Conservation (phyloP, 805 yeast genomes). For the Kregervanrija fluxuum region DNA sequence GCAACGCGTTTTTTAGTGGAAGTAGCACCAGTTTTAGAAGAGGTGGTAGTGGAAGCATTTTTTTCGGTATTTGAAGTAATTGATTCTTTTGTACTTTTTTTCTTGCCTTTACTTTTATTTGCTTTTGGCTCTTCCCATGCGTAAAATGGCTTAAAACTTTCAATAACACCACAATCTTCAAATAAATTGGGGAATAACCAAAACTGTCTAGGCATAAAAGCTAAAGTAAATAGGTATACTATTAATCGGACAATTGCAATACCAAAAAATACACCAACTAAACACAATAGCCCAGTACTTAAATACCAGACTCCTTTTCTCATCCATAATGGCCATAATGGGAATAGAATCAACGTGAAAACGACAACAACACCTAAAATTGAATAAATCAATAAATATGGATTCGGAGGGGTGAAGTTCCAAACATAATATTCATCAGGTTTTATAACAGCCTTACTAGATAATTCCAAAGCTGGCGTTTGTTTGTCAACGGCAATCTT, state of each 20-base stretch:
- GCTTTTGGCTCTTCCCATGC: conserved; percentile 52
- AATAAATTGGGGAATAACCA: conserved; percentile 96
- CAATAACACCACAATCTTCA: conserved; percentile 91
- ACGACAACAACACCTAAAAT: conserved; percentile 59
- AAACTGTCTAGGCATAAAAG: conserved; percentile 62
- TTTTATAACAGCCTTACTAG: conserved; percentile 49
- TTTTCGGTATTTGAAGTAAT: neutral
- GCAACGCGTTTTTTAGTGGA: conserved; percentile 17
- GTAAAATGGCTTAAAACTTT: conserved; percentile 85
- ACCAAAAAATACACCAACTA: conserved; percentile 68
- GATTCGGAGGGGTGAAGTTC: conserved; percentile 70
- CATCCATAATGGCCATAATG: conserved; percentile 91
- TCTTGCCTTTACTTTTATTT: conserved; percentile 14
- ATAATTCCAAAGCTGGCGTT: conserved; percentile 49
- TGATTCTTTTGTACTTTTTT: neutral
- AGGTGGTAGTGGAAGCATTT: neutral
- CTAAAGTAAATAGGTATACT: conserved; percentile 52
- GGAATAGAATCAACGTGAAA: conserved; percentile 68
- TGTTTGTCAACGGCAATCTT: conserved; percentile 57
- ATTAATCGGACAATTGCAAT: conserved; percentile 76
- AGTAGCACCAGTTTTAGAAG: neutral
- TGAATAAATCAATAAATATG: conserved; percentile 54
- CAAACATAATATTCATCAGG: conserved; percentile 76
- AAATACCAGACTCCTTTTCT: conserved; percentile 87
- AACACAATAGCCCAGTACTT: conserved; percentile 66